phyloP scores from a whole-genome alignment of 73 alveolate species.

The Halteria grandinella region DNA sequence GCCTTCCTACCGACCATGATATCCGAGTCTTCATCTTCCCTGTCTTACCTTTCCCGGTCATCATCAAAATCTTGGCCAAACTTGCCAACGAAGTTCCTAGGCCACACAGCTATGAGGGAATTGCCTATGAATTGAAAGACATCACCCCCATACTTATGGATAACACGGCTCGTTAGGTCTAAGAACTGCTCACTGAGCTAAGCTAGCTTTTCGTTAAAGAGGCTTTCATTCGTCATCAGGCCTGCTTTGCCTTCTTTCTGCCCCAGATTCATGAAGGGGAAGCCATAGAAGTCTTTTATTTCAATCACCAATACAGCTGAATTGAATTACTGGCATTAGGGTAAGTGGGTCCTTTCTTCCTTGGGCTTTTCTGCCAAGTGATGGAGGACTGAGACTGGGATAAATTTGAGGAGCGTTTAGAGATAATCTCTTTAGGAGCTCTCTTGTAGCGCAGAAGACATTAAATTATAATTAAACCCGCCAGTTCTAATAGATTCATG shows the following conservation, averaged over 20 bases:
- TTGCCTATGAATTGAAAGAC: constrained; percentile 32
- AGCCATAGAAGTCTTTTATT: constrained; percentile 28
- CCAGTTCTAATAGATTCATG: too few relatives aligned
- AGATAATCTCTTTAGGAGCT: too few relatives aligned
- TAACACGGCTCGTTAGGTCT: constrained; percentile 12
- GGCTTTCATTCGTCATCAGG: constrained; percentile 15
- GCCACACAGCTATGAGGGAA: constrained; percentile 42
- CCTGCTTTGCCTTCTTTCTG: background rate
- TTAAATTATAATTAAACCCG: too few relatives aligned
- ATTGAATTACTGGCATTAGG: constrained; percentile 17
- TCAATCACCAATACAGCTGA: constrained; percentile 32
- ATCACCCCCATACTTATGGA: constrained; percentile 47
- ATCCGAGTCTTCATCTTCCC: constrained; percentile 41
- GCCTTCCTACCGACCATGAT: constrained; percentile 9
- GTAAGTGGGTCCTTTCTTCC: background rate
- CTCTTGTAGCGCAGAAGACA: too few relatives aligned
- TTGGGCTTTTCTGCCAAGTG: background rate
- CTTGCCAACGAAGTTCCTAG: constrained; percentile 7
- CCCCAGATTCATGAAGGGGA: background rate
- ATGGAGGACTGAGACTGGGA: constrained; percentile 23
- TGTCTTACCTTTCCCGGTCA: too few relatives aligned
- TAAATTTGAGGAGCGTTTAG: constrained; percentile 20
- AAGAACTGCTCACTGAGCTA: background rate
- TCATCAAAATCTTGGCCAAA: constrained; percentile 2
- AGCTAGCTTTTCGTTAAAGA: constrained; percentile 37